Conservation (phyloP, 1,284 basidiomycete species). For the Austroboletus rostrupii region DNA sequence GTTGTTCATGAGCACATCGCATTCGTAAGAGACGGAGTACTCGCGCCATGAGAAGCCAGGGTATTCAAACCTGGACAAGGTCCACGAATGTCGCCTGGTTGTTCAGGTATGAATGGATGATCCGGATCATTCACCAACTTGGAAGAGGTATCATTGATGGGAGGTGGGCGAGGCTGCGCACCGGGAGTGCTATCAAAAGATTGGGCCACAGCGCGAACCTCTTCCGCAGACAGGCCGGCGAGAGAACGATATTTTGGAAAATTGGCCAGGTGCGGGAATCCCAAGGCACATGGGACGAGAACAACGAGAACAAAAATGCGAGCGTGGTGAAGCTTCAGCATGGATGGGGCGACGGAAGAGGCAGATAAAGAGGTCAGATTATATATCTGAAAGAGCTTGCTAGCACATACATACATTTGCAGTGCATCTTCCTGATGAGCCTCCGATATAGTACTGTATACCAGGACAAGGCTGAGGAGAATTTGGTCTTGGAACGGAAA, state of each 20-base stretch:
- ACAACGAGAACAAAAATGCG: neutral
- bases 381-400: too few relatives aligned
- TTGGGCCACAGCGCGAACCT: conserved; percentile 11
- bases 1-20: too few relatives aligned
- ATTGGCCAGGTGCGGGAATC: conserved; percentile 13
- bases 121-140: conserved; percentile 25
- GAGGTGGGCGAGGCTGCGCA: conserved; percentile 21
- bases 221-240: conserved; percentile 15
- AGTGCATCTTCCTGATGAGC: too few relatives aligned
- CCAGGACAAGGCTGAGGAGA: too few relatives aligned
- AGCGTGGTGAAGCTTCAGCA: conserved; percentile 9
- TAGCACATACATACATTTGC: too few relatives aligned
- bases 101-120: conserved; percentile 17
- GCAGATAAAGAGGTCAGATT: too few relatives aligned
- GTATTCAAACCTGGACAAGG: conserved; percentile 49
- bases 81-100: conserved; percentile 34
- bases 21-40: neutral
- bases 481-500: too few relatives aligned
- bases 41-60: conserved; percentile 42
- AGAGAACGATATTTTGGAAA: conserved; percentile 25
- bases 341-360: too few relatives aligned
- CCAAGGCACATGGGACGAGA: conserved; percentile 11
- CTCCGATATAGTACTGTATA: too few relatives aligned
- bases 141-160: conserved; percentile 24
- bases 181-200: conserved; percentile 20